Evolutionary conservation across 1,139 yeast genomes (phyloP).

Genomic region (Yamadazyma aaseri): DNA sequence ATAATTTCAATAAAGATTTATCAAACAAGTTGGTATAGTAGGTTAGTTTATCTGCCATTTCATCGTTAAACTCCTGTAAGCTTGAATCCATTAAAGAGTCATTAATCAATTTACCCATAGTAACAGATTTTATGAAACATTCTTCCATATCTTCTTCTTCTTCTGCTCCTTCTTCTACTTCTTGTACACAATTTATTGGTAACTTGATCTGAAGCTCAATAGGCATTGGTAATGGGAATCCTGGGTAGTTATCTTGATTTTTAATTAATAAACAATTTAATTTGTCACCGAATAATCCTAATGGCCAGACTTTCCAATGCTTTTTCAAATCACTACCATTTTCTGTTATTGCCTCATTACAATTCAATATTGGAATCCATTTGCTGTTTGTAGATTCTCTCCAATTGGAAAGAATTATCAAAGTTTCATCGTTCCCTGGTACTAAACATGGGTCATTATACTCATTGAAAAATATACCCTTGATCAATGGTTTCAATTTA

Average conservation of each 20-base stretch:
- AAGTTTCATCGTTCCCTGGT: constrained; percentile 66
- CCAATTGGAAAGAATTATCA: constrained; percentile 76
- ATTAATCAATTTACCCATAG: constrained; percentile 50
- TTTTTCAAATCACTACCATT: constrained; percentile 47
- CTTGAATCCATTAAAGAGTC: constrained; percentile 42
- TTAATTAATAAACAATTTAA: constrained; percentile 74
- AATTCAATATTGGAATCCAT: constrained; percentile 87
- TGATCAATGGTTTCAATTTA: constrained; percentile 38
- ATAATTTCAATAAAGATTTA: constrained; percentile 68
- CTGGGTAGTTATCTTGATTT: constrained; percentile 53
- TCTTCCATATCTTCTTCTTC: constrained; percentile 41
- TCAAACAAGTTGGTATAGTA: constrained; percentile 60
- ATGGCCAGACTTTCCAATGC: constrained; percentile 79
- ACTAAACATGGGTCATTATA: constrained; percentile 88
- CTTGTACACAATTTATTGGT: constrained; percentile 44
- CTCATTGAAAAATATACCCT: constrained; percentile 77
- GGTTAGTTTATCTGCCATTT: constrained; percentile 46
- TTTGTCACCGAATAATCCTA: constrained; percentile 69
- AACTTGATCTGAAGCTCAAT: constrained; percentile 69
- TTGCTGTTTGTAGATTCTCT: constrained; percentile 70
- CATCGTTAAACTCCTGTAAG: constrained; percentile 40
- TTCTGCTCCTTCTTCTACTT: constrained; percentile 16
- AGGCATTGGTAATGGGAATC: constrained; percentile 81
- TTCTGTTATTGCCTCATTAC: constrained; percentile 55
- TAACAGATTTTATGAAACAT: constrained; percentile 41